Evolutionary conservation across 202 grass and related monocot genomes (phyloP).

Genomic region (Eragrostis tef): DNA sequence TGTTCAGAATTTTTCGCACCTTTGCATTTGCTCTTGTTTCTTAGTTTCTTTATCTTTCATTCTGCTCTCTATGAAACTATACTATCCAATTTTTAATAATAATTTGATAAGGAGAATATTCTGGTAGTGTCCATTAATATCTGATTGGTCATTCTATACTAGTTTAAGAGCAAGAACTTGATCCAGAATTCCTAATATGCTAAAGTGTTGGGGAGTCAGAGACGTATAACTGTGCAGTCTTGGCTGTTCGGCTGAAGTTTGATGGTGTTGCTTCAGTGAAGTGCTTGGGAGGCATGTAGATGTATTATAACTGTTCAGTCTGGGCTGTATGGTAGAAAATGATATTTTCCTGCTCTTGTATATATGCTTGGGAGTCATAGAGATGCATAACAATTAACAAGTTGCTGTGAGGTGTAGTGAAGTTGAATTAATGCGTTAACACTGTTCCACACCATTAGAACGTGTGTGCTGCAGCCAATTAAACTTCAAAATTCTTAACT

Average conservation of each 20-base stretch:
- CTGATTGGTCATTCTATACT: not conserved
- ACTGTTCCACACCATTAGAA: not conserved
- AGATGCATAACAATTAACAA: not conserved
- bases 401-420: slow-evolving; percentile 1
- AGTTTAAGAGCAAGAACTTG: slow-evolving; percentile 21
- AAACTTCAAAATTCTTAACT: not conserved
- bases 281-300: not conserved
- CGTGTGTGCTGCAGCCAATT: not conserved
- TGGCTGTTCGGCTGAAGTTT: slow-evolving; percentile 9
- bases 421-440: not conserved
- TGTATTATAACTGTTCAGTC: not conserved
- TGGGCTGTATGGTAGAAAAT: not conserved
- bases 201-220: slow-evolving; percentile 13
- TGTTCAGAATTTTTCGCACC: slow-evolving; percentile 4
- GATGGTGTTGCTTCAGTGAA: not conserved
- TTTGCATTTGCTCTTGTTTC: slow-evolving; percentile 36
- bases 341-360: not conserved
- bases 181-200: slow-evolving; percentile 4
- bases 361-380: not conserved
- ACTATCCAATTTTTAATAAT: not conserved
- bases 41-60: not conserved
- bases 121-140: slow-evolving; percentile 1
- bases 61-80: not conserved
- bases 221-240: slow-evolving; percentile 9
- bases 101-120: slow-evolving; percentile 12